Conservation (phyloP, 805 yeast species). For the Zygotorulaspora danielsina region DNA sequence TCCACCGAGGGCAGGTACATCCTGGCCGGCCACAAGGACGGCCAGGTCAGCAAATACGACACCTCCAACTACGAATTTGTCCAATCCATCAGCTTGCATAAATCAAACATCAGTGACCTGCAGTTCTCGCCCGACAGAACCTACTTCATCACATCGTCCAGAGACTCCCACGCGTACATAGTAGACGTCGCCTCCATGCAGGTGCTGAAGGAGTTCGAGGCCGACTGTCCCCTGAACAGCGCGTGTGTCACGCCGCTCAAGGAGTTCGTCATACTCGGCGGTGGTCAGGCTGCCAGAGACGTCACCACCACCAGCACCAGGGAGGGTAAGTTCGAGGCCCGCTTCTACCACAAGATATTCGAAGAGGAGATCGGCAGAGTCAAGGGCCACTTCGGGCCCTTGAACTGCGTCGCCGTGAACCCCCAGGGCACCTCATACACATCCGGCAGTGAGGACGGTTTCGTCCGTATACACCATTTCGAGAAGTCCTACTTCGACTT, state of each 20-base stretch:
- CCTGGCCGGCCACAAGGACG: conserved; percentile 86
- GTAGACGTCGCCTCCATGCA: conserved; percentile 74
- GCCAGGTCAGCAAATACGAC: conserved; percentile 75
- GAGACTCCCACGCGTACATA: conserved; percentile 80
- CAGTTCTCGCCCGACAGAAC: conserved; percentile 85
- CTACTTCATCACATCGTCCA: conserved; percentile 87
- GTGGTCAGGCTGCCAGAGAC: conserved; percentile 98
- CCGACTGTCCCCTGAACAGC: conserved; percentile 92
- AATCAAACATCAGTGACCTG: conserved; percentile 74
- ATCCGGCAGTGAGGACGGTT: conserved; percentile 99
- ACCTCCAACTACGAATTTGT: conserved; percentile 64
- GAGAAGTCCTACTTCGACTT: conserved; percentile 92
- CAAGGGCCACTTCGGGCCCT: conserved; percentile 98
- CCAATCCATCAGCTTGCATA: conserved; percentile 61
- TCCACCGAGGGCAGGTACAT: conserved; percentile 67
- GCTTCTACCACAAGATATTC: conserved; percentile 91
- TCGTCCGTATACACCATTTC: conserved; percentile 87
- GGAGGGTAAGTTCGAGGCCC: conserved; percentile 95
- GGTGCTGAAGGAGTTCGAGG: conserved; percentile 65
- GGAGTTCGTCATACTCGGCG: conserved; percentile 90
- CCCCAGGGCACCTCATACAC: conserved; percentile 91
- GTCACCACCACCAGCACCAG: conserved; percentile 94
- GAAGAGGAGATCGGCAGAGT: conserved; percentile 96
- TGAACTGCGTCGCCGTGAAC: conserved; percentile 87
- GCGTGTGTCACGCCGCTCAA: conserved; percentile 92